Percentiles rank a stretch among this genome's conserved stretches.
These are phyloP conservation scores for Nannochloropsis gaditana DNA, from an alignment of 108 stramenopile species.

Conservation along the genomic window DNA sequence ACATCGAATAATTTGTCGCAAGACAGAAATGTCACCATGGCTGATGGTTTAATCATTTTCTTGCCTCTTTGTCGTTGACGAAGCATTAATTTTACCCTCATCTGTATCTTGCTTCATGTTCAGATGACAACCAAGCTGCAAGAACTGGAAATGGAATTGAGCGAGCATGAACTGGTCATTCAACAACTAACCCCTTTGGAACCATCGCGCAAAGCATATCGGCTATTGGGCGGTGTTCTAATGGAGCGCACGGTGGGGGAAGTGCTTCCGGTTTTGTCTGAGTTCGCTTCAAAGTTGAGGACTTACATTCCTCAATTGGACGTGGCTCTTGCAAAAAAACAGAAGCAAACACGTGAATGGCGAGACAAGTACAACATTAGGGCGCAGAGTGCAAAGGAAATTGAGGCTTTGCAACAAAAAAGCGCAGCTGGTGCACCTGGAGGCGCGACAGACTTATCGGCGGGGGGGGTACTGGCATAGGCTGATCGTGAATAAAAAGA, in stretches of 20 bases:
- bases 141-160: constrained; percentile 58
- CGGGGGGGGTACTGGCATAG: constrained; percentile 1
- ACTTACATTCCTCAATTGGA: constrained; percentile 59
- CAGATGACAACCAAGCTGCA: constrained; percentile 60
- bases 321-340: constrained; percentile 57
- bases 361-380: constrained; percentile 66
- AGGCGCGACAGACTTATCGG: neutral
- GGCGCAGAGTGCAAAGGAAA: constrained; percentile 55
- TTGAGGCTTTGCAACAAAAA: constrained; percentile 48
- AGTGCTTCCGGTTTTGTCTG: constrained; percentile 78
- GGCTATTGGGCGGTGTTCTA: constrained; percentile 83
- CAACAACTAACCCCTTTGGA: constrained; percentile 81
- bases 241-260: constrained; percentile 89
- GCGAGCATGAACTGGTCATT: constrained; percentile 72
- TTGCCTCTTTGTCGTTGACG: too few relatives aligned
- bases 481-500: too few relatives aligned
- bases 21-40: too few relatives aligned
- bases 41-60: too few relatives aligned
- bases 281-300: constrained; percentile 60
- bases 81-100: too few relatives aligned
- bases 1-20: too few relatives aligned
- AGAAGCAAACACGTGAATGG: constrained; percentile 68
- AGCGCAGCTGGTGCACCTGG: neutral
- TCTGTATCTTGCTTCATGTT: too few relatives aligned
- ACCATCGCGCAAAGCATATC: constrained; percentile 72